Evolutionary conservation across 2,329 filamentous ascomycete genomes (phyloP).

Genomic region (Anisogramma anomala): DNA sequence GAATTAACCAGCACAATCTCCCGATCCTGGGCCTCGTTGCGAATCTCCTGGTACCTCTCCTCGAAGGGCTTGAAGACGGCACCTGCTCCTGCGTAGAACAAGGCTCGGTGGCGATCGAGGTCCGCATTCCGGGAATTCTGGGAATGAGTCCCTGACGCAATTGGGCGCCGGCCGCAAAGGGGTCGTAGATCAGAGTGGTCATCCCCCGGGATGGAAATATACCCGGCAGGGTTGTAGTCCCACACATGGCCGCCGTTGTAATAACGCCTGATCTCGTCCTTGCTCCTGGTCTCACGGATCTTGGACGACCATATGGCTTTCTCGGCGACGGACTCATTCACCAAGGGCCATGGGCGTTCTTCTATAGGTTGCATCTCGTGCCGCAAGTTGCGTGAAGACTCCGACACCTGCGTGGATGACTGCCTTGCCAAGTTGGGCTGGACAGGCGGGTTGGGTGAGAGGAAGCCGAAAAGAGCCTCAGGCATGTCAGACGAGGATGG

Average conservation of each 20-base stretch:
- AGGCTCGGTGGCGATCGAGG: conserved; percentile 19
- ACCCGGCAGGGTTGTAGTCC: conserved; percentile 18
- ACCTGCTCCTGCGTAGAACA: conserved; percentile 30
- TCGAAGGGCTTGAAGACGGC: conserved; percentile 25
- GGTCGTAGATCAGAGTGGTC: conserved; percentile 18
- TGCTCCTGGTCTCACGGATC: background rate
- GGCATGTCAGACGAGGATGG: background rate
- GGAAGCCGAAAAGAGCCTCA: background rate
- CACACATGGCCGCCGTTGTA: conserved; percentile 23
- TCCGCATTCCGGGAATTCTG: conserved; percentile 18
- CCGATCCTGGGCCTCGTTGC: conserved; percentile 27
- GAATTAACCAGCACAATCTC: conserved; percentile 20
- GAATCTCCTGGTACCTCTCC: conserved; percentile 22
- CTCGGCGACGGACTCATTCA: no score
- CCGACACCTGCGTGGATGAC: background rate
- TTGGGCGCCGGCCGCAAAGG: conserved; percentile 3
- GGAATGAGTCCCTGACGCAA: conserved; percentile 16
- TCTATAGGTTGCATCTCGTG: background rate
- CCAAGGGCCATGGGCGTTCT: background rate
- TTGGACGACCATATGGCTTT: no score
- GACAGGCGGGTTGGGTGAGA: background rate
- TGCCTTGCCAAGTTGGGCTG: background rate
- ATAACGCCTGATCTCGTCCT: conserved; percentile 21
- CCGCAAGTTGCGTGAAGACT: background rate
- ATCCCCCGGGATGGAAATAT: conserved; percentile 10